Evolutionary conservation across 108 stramenopile genomes (phyloP).

Genomic region (Nannochloropsis oceanica): DNA sequence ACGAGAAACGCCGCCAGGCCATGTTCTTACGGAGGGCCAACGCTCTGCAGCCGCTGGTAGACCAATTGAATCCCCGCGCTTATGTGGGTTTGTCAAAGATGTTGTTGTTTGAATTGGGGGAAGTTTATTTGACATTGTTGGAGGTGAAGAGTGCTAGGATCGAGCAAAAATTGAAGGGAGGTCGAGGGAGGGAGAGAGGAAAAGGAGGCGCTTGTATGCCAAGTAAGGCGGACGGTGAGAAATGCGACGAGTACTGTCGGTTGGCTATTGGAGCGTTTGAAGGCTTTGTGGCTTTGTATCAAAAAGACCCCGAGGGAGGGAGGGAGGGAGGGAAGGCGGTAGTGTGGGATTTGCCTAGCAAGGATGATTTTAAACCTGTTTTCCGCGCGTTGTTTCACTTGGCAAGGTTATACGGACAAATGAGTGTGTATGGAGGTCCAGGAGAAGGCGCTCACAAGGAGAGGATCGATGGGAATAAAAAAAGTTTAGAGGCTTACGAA

Average conservation of each 20-base stretch:
- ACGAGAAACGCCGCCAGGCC: constrained; percentile 12
- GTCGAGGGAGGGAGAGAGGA: not conserved
- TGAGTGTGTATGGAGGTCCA: not conserved
- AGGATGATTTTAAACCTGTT: not conserved
- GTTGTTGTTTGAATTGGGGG: constrained; percentile 26
- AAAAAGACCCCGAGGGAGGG: not conserved
- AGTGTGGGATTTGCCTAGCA: not conserved
- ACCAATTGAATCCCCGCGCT: not conserved
- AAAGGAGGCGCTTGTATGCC: not conserved
- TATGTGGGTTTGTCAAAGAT: constrained; percentile 12
- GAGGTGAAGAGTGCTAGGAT: constrained; percentile 4
- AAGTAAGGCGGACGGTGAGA: not conserved
- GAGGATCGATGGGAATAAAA: not conserved
- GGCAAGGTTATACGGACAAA: not conserved
- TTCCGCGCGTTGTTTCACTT: not conserved
- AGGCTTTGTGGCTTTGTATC: not conserved
- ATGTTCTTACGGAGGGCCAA: not conserved
- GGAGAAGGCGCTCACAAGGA: not conserved
- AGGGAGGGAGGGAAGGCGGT: not conserved
- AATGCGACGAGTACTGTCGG: not conserved
- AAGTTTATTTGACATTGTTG: constrained; percentile 9
- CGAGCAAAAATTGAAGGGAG: not conserved
- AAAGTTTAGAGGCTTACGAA: not conserved
- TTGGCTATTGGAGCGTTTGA: not conserved
- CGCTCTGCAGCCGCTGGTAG: constrained; percentile 11